A percentile compares a stretch with the other conserved stretches of the same genome.
These are phyloP conservation scores for Hericium coralloides DNA, from an alignment of 768 basidiomycete genomes.

Conservation along the genomic window DNA sequence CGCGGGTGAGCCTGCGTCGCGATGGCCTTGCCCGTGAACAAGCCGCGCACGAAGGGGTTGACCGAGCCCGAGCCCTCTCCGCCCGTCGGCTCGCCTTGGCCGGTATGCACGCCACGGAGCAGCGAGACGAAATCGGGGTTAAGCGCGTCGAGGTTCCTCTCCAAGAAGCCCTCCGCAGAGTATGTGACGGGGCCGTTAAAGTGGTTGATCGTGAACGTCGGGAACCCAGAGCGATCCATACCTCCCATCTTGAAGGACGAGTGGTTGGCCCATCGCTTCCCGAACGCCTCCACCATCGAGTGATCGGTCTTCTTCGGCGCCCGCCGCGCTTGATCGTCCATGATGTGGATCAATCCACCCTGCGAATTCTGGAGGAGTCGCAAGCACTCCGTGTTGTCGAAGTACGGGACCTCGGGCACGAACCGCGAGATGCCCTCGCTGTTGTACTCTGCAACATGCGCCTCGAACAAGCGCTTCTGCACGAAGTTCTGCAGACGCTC, in stretches of 20 bases:
- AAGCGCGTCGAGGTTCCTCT: conserved; percentile 79
- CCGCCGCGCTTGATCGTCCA: conserved; percentile 91
- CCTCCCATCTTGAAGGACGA: conserved; percentile 80
- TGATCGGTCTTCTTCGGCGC: conserved; percentile 86
- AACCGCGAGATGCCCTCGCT: conserved; percentile 69
- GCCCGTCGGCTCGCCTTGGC: conserved; percentile 30
- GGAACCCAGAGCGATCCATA: conserved; percentile 67
- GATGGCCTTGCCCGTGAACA: conserved; percentile 85
- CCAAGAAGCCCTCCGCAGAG: conserved; percentile 83
- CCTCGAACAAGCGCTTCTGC: conserved; percentile 73
- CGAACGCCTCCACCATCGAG: conserved; percentile 91
- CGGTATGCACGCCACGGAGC: conserved; percentile 49
- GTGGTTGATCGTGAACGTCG: conserved; percentile 87
- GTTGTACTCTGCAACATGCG: conserved; percentile 73
- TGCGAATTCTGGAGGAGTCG: conserved; percentile 78
- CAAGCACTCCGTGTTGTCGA: conserved; percentile 87
- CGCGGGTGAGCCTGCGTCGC: conserved; percentile 88
- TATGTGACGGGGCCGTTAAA: conserved; percentile 90
- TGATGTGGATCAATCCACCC: conserved; percentile 91
- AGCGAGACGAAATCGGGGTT: conserved; percentile 92
- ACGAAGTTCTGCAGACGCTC: conserved; percentile 84
- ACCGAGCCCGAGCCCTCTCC: conserved; percentile 69
- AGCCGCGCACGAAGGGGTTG: conserved; percentile 85
- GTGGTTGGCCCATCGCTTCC: conserved; percentile 92
- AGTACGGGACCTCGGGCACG: conserved; percentile 67